Percentiles rank a stretch among this genome's conserved stretches.
Evolutionary conservation across 2,329 filamentous ascomycete species (phyloP).

Genomic region (Fusarium algeriense): DNA sequence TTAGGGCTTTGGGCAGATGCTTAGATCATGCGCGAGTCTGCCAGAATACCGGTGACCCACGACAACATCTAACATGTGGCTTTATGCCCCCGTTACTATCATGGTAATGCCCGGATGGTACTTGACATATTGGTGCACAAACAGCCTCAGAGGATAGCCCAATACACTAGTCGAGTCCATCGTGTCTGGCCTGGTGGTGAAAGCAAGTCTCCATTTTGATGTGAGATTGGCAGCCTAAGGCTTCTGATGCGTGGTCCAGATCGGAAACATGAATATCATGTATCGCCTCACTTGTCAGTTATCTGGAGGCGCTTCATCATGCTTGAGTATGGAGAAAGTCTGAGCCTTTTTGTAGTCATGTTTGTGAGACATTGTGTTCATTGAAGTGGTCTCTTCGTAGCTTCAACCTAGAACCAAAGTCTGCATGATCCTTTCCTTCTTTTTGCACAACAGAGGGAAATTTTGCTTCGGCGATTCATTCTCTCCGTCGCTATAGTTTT

Average conservation of each 20-base stretch:
- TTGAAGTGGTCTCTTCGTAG: neutral
- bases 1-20: neutral
- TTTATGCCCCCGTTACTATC: no score
- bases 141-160: neutral
- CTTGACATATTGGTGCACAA: neutral
- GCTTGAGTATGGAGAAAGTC: neutral
- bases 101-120: no score
- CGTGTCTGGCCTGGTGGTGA: neutral
- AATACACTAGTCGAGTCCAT: neutral
- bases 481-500: neutral
- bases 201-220: neutral
- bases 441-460: no score
- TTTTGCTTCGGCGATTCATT: neutral
- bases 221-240: neutral
- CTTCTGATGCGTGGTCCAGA: neutral
- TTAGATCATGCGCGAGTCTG: neutral
- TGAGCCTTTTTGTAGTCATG: no score
- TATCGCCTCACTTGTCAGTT: no score
- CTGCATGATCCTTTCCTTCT: neutral
- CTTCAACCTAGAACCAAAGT: neutral
- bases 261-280: neutral
- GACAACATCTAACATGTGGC: no score
- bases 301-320: no score
- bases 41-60: neutral
- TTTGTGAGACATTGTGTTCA: neutral